phyloP scores from a whole-genome alignment of 768 basidiomycete species.

The Hemileccinum rubropunctum region DNA sequence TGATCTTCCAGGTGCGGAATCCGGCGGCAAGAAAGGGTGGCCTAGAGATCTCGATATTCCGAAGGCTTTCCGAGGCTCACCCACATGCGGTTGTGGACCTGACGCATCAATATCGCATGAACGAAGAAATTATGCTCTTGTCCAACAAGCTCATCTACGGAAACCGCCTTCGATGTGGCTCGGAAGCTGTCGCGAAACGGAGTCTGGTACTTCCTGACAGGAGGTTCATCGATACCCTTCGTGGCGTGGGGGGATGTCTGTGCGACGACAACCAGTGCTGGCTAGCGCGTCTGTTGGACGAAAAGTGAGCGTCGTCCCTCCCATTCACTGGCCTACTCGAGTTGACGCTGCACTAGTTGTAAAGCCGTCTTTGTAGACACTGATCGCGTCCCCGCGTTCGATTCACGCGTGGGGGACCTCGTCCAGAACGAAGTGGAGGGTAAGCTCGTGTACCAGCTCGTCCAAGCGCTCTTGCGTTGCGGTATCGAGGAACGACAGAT shows the following conservation, averaged over 20 bases:
- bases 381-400: constrained; percentile 71
- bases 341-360: constrained; percentile 45
- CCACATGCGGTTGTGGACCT: constrained; percentile 85
- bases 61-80: constrained; percentile 83
- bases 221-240: constrained; percentile 43
- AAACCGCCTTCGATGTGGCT: constrained; percentile 76
- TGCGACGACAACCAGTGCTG: constrained; percentile 55
- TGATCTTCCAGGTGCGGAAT: constrained; percentile 68
- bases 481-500: constrained; percentile 72
- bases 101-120: constrained; percentile 93
- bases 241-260: constrained; percentile 30
- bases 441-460: constrained; percentile 60
- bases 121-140: constrained; percentile 89
- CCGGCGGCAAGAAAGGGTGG: constrained; percentile 77
- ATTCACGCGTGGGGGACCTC: constrained; percentile 82
- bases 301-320: constrained; percentile 48
- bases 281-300: constrained; percentile 61
- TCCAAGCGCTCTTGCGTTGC: constrained; percentile 58
- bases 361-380: constrained; percentile 95
- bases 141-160: constrained; percentile 87
- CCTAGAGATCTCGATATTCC: constrained; percentile 87
- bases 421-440: constrained; percentile 90
- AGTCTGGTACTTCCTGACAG: constrained; percentile 52
- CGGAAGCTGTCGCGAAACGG: constrained; percentile 60
- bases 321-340: too few species aligned